These are phyloP conservation scores for Gastroboletus turbinatus DNA, from an alignment of 1,284 basidiomycete species.

Conservation along the genomic window DNA sequence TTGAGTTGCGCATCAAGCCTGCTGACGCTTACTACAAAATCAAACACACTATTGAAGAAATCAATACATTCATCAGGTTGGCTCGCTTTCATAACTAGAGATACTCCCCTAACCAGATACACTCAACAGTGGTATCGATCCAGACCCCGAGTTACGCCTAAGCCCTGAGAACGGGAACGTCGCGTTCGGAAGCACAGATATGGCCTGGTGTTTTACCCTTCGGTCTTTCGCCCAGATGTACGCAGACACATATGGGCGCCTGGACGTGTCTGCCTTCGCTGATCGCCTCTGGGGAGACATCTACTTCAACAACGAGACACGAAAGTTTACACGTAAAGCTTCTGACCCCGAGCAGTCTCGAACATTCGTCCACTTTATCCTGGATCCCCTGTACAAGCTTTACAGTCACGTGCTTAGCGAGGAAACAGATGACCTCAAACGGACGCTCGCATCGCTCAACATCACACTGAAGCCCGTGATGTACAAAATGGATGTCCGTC, in stretches of 20 bases:
- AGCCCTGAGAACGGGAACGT: constrained; percentile 97
- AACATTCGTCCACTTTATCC: constrained; percentile 94
- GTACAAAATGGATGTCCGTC: constrained; percentile 98
- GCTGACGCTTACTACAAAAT: constrained; percentile 98
- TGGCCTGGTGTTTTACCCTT: constrained; percentile 97
- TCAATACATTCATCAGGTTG: constrained; percentile 92
- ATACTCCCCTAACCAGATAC: constrained; percentile 2
- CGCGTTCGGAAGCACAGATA: constrained; percentile 94
- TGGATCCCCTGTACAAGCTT: constrained; percentile 97
- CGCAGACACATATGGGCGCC: constrained; percentile 83
- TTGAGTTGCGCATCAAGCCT: constrained; percentile 95
- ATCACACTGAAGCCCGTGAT: constrained; percentile 91
- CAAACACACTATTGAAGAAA: constrained; percentile 97
- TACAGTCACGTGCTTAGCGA: constrained; percentile 94
- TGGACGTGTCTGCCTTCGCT: constrained; percentile 73
- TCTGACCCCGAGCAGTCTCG: constrained; percentile 81
- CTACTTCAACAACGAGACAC: constrained; percentile 81
- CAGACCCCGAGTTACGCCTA: constrained; percentile 82
- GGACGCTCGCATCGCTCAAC: constrained; percentile 77
- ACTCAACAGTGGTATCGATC: constrained; percentile 71
- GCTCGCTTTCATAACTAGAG: constrained; percentile 18
- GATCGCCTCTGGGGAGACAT: constrained; percentile 97
- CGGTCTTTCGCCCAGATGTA: constrained; percentile 96
- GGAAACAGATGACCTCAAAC: constrained; percentile 81
- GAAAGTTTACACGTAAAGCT: constrained; percentile 89